phyloP scores from a whole-genome alignment of 1,284 basidiomycete genomes.

The Apiotrichum montevideense region DNA sequence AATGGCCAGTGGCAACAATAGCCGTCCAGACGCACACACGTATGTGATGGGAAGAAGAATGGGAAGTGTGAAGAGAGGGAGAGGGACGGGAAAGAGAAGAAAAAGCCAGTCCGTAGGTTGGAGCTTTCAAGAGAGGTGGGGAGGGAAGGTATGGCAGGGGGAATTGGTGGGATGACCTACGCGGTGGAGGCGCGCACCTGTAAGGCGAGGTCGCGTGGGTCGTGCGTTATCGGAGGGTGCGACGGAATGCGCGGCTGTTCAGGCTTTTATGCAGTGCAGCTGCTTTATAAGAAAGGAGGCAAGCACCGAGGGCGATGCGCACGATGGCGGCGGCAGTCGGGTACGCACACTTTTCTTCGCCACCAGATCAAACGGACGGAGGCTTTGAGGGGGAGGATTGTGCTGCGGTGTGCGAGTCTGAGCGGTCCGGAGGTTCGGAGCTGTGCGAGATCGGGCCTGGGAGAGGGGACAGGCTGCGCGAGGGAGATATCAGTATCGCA shows the following conservation, averaged over 20 bases:
- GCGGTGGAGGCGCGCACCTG: conserved; percentile 3
- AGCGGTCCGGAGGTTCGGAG: neutral
- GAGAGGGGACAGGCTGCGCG: too few relatives aligned
- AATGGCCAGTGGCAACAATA: neutral
- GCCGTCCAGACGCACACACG: neutral
- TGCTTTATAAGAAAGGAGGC: too few relatives aligned
- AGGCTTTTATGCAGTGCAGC: too few relatives aligned
- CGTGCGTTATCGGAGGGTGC: neutral
- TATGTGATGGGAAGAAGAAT: neutral
- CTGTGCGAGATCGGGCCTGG: neutral
- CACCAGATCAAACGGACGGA: neutral
- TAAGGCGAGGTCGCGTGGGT: neutral
- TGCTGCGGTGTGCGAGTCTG: too few relatives aligned
- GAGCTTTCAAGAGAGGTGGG: too few relatives aligned
- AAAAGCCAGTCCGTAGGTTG: too few relatives aligned
- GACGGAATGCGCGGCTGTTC: too few relatives aligned
- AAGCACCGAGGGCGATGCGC: too few relatives aligned
- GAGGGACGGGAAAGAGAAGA: neutral
- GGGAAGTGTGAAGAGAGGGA: neutral
- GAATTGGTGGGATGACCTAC: conserved; percentile 1
- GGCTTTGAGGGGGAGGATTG: too few relatives aligned
- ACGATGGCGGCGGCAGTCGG: too few relatives aligned
- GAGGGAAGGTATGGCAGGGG: neutral
- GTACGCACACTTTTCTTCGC: neutral
- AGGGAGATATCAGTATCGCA: too few relatives aligned